Percentiles rank a stretch among this genome's conserved stretches.
phyloP scores from a whole-genome alignment of 2,329 filamentous ascomycete species.

The Pseudocercospora pini-densiflorae region DNA sequence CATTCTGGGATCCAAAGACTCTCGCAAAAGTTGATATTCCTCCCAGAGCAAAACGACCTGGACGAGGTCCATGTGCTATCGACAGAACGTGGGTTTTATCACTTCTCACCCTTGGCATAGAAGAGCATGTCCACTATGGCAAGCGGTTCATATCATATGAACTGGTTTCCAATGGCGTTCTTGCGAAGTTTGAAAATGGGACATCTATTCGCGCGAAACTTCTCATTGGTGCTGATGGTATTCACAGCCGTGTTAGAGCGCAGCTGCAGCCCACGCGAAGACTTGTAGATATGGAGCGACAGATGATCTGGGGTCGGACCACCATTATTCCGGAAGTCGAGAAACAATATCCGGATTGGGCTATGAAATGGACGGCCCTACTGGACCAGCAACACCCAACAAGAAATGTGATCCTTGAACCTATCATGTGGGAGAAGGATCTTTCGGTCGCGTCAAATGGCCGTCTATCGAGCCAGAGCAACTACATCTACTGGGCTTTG shows the following conservation, averaged over 20 bases:
- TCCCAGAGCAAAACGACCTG: background rate
- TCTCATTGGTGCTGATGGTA: slow-evolving; percentile 11
- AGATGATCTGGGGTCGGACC: slow-evolving; percentile 7
- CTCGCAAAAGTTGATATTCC: background rate
- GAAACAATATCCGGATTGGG: background rate
- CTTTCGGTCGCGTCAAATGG: background rate
- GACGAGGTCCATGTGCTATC: slow-evolving; percentile 7
- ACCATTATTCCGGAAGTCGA: slow-evolving; percentile 5
- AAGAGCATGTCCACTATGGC: slow-evolving; percentile 1
- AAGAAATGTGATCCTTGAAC: slow-evolving; percentile 6
- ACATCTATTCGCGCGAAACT: background rate
- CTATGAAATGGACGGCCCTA: slow-evolving; percentile 2
- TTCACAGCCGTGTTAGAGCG: slow-evolving; percentile 1
- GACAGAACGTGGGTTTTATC: slow-evolving; percentile 8
- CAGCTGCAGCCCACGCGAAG: slow-evolving; percentile 5
- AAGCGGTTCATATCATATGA: slow-evolving; percentile 1
- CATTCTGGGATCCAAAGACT: slow-evolving; percentile 4
- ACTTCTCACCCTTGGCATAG: slow-evolving; percentile 3
- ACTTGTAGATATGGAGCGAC: slow-evolving; percentile 10
- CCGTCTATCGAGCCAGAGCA: background rate
- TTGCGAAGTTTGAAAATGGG: background rate
- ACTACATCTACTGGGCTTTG: slow-evolving; percentile 10
- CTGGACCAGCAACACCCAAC: background rate
- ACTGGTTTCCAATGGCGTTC: background rate
- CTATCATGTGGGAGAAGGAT: background rate